Conservation (phyloP, 2,329 filamentous ascomycete species). For the Metarhizium brunneum region DNA sequence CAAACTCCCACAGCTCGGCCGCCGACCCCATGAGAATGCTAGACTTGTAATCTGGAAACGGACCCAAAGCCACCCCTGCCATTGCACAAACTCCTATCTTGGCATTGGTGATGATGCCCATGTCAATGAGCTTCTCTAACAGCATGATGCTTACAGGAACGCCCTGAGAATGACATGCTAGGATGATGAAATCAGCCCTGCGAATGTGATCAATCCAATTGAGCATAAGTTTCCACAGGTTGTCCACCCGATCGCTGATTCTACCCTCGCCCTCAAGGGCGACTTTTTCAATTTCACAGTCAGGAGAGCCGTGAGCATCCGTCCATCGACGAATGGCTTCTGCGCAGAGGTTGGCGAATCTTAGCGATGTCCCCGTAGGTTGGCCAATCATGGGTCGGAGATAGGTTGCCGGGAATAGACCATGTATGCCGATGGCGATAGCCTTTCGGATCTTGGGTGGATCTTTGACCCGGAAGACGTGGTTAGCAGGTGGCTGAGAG, state of each 20-base stretch:
- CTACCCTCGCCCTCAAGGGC: conserved; percentile 91
- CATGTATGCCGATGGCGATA: conserved; percentile 88
- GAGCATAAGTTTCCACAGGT: conserved; percentile 86
- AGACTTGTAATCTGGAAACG: conserved; percentile 86
- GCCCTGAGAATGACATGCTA: conserved; percentile 94
- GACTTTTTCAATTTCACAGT: conserved; percentile 84
- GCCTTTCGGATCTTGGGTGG: conserved; percentile 71
- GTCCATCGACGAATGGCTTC: conserved; percentile 79
- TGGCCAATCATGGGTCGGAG: conserved; percentile 88
- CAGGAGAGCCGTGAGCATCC: conserved; percentile 59
- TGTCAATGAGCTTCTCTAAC: conserved; percentile 81
- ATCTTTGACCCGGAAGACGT: conserved; percentile 63
- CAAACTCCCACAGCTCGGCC: conserved; percentile 93
- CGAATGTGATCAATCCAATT: conserved; percentile 93
- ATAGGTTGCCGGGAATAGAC: conserved; percentile 80
- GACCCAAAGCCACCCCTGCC: conserved; percentile 88
- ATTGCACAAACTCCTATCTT: conserved; percentile 80
- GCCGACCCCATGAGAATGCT: conserved; percentile 83
- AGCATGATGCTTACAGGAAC: conserved; percentile 92
- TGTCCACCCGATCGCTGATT: conserved; percentile 80
- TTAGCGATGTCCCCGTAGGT: conserved; percentile 88
- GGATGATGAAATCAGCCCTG: conserved; percentile 75
- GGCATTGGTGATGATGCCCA: conserved; percentile 69
- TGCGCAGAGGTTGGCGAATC: conserved; percentile 82
- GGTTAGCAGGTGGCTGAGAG: conserved; percentile 49